Conservation (phyloP, 495 filamentous ascomycete genomes). For the Xylaria venustula region DNA sequence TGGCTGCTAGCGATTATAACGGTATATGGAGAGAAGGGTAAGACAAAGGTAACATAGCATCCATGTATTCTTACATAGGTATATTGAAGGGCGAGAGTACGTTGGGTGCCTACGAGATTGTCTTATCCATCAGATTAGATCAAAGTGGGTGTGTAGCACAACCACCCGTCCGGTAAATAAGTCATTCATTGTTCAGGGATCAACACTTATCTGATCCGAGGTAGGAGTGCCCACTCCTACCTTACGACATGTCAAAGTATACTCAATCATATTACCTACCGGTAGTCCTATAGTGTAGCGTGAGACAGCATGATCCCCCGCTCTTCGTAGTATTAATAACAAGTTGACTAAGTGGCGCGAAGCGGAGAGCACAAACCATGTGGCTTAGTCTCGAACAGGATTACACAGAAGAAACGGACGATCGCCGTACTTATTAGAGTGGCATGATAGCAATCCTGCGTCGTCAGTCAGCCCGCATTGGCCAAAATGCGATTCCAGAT, state of each 20-base stretch:
- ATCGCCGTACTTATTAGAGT: not conserved
- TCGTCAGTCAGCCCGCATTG: not conserved
- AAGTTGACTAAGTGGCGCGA: not conserved
- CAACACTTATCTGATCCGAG: slow-evolving; percentile 7
- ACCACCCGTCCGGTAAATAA: not conserved
- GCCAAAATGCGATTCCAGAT: not conserved
- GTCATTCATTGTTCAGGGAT: not conserved
- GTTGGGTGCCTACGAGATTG: not conserved
- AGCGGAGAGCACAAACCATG: too few species aligned
- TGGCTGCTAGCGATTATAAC: not conserved
- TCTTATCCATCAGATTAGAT: slow-evolving; percentile 19
- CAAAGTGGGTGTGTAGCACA: not conserved
- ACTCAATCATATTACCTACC: too few species aligned
- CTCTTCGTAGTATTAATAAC: not conserved
- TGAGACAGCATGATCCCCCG: not conserved
- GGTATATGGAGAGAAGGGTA: not conserved
- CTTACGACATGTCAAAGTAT: too few species aligned
- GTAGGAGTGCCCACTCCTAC: not conserved
- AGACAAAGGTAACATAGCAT: not conserved
- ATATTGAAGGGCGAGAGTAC: not conserved
- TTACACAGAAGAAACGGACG: not conserved
- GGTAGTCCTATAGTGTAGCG: not conserved
- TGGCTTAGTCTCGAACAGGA: not conserved
- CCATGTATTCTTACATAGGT: not conserved
- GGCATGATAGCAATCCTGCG: slow-evolving; percentile 2